Evolutionary conservation across 2,329 filamentous ascomycete species (phyloP).

Genomic region (Domatiomyces catenatus): DNA sequence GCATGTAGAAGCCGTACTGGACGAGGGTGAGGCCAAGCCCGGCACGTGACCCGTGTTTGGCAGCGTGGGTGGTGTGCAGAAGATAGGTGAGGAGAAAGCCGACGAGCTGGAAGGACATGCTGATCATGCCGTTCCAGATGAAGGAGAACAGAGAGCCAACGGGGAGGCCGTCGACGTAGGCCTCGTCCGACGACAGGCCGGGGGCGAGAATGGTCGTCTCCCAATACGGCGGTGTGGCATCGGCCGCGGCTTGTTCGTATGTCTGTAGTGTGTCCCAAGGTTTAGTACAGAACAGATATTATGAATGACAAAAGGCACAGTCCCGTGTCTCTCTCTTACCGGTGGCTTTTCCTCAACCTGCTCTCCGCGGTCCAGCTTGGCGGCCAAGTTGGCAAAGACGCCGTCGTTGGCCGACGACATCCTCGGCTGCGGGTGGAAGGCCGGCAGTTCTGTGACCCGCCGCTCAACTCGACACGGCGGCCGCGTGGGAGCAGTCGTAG

Average conservation of each 20-base stretch:
- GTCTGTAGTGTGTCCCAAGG: constrained; percentile 51
- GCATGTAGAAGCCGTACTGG: constrained; percentile 95
- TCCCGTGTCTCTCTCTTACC: no score
- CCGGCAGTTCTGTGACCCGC: constrained; percentile 39
- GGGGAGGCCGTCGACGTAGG: constrained; percentile 91
- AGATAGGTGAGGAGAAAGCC: constrained; percentile 97
- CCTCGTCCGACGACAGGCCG: constrained; percentile 80
- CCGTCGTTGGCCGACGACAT: constrained; percentile 53
- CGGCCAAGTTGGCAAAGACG: constrained; percentile 88
- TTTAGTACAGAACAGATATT: no score
- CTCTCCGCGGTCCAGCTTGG: constrained; percentile 69
- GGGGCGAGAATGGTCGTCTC: constrained; percentile 95
- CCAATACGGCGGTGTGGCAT: constrained; percentile 95
- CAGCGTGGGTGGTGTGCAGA: constrained; percentile 91
- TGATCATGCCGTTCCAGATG: constrained; percentile 73
- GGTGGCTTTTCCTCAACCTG: constrained; percentile 85
- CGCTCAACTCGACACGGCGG: constrained; percentile 25
- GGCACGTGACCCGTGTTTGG: constrained; percentile 90
- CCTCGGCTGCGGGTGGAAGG: constrained; percentile 23
- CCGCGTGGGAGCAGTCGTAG: no score
- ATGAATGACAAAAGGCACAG: no score
- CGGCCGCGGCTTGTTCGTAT: constrained; percentile 94
- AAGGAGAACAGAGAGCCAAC: constrained; percentile 76
- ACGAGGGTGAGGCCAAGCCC: constrained; percentile 90
- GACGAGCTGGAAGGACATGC: constrained; percentile 90